These are phyloP conservation scores for Cadophora gregata DNA, from an alignment of 2,329 filamentous ascomycete genomes.

Conservation along the genomic window DNA sequence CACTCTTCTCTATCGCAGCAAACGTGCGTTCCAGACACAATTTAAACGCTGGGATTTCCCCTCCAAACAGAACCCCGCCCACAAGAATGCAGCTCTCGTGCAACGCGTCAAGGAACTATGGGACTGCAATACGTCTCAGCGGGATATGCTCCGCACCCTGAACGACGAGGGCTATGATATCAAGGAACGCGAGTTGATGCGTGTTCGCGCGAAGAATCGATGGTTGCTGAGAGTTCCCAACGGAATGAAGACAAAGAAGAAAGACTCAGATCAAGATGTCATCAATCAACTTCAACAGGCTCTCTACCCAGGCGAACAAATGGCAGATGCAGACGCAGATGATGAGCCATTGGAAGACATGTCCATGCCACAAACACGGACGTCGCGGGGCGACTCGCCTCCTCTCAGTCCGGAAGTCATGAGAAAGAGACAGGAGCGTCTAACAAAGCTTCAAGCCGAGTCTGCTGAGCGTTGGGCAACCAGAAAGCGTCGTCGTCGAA, in stretches of 20 bases:
- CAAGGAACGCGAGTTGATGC: constrained; percentile 72
- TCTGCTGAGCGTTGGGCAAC: constrained; percentile 66
- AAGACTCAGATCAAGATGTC: constrained; percentile 43
- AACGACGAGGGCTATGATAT: constrained; percentile 76
- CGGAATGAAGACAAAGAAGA: constrained; percentile 56
- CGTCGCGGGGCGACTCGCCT: constrained; percentile 39
- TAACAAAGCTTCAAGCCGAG: constrained; percentile 61
- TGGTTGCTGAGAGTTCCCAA: constrained; percentile 69
- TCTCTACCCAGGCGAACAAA: constrained; percentile 42
- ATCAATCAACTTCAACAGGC: constrained; percentile 45
- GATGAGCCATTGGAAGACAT: constrained; percentile 40
- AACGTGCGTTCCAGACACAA: constrained; percentile 77
- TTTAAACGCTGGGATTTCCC: constrained; percentile 83
- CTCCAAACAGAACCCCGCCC: constrained; percentile 72
- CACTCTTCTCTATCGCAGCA: constrained; percentile 53
- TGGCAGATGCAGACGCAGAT: constrained; percentile 39
- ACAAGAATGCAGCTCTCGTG: constrained; percentile 72
- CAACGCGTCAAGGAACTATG: constrained; percentile 77
- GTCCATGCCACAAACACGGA: constrained; percentile 33
- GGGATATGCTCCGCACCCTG: constrained; percentile 74
- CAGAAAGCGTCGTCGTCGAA: constrained; percentile 71
- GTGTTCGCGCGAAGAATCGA: constrained; percentile 71
- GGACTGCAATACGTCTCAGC: constrained; percentile 74
- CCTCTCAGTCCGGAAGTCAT: constrained; percentile 53
- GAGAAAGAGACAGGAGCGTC: constrained; percentile 59